Evolutionary conservation across 2,329 filamentous ascomycete genomes (phyloP).

Genomic region (Periglandula ipomoeae): DNA sequence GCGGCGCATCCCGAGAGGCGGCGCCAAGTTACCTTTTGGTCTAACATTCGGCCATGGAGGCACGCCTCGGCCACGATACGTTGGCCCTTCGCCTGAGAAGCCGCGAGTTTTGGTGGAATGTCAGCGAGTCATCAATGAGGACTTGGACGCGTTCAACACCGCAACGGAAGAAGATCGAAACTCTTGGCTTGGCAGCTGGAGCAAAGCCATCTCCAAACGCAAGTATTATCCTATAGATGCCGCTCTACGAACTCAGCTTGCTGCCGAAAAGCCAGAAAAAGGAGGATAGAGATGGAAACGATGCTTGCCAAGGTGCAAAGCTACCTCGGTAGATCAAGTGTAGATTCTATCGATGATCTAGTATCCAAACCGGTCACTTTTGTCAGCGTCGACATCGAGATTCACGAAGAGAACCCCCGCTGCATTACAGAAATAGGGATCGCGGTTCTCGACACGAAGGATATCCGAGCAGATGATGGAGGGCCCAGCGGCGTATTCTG

Average conservation of each 20-base stretch:
- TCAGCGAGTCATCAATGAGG: conserved; percentile 9
- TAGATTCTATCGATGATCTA: neutral
- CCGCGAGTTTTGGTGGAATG: neutral
- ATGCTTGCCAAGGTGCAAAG: conserved; percentile 56
- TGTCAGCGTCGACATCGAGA: conserved; percentile 74
- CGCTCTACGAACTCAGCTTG: neutral
- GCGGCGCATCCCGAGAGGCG: conserved; percentile 48
- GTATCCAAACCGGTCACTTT: conserved; percentile 41
- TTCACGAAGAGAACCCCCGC: conserved; percentile 57
- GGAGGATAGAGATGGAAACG: conserved; percentile 38
- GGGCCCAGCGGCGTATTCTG: conserved; percentile 56
- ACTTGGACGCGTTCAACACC: conserved; percentile 23
- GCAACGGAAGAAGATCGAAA: conserved; percentile 6
- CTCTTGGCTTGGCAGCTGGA: conserved; percentile 4
- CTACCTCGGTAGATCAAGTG: conserved; percentile 53
- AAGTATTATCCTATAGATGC: conserved; percentile 25
- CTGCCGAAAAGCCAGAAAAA: conserved; percentile 9
- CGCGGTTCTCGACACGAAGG: conserved; percentile 63
- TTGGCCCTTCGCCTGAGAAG: conserved; percentile 28
- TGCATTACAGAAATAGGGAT: conserved; percentile 81
- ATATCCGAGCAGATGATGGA: conserved; percentile 45
- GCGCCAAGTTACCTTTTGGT: conserved; percentile 45
- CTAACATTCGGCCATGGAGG: conserved; percentile 51
- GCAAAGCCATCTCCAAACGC: conserved; percentile 16
- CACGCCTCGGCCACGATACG: conserved; percentile 56